Evolutionary conservation across 176 grass and related monocot species (phyloP).

Genomic region (Ensete glaucum): DNA sequence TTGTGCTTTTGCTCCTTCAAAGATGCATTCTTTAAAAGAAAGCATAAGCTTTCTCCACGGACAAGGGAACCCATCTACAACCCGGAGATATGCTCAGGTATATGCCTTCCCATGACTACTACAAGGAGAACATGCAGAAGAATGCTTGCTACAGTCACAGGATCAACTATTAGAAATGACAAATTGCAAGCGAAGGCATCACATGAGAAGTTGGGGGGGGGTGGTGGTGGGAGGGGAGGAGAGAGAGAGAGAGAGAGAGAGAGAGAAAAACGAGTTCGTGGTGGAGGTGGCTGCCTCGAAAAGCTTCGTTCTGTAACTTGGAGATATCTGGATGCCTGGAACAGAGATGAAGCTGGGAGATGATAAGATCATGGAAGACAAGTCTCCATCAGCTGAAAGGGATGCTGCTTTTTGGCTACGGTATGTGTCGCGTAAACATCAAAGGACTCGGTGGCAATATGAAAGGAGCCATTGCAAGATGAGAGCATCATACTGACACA

Average conservation of each 20-base stretch:
- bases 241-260: neutral
- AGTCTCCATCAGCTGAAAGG: neutral
- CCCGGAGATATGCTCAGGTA: neutral
- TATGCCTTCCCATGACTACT: neutral
- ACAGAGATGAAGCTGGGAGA: neutral
- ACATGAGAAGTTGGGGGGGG: neutral
- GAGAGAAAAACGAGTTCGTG: neutral
- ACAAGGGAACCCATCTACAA: neutral
- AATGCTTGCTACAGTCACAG: too few relatives aligned
- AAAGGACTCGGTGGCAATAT: too few relatives aligned
- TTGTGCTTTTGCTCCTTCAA: neutral
- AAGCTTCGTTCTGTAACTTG: neutral
- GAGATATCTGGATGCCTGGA: too few relatives aligned
- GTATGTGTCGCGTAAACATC: too few relatives aligned
- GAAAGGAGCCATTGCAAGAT: too few relatives aligned
- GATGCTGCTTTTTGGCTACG: too few relatives aligned
- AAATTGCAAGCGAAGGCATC: neutral
- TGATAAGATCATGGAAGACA: neutral
- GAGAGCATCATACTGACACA: too few relatives aligned
- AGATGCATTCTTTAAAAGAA: neutral
- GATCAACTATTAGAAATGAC: too few relatives aligned
- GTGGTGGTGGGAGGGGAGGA: too few relatives aligned
- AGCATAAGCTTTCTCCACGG: neutral
- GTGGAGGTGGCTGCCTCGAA: neutral
- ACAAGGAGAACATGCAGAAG: too few relatives aligned